Evolutionary conservation across 352 stramenopile species (phyloP), one percentile per base, ranked within the genome.

Genomic region (Phytophthora nicotianae): DNA sequence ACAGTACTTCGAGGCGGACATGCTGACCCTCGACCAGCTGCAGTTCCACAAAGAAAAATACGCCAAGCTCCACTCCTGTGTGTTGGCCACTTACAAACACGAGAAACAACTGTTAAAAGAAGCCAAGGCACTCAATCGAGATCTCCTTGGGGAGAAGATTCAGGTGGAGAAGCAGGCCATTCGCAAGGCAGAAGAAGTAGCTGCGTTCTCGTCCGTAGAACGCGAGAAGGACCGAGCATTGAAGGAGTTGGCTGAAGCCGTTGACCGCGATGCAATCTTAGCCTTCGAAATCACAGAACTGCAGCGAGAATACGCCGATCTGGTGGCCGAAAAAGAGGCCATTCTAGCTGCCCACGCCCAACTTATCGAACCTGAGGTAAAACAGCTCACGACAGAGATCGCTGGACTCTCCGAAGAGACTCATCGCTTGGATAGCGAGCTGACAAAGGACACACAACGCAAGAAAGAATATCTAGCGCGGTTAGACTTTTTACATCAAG

Each of bases 281-380:
- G 88, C 85, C 26, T 95, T 96, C 43, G 89, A 97, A 66, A 79
- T 96, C 53, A 91, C 82, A 0, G 89, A 97, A 64, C 64, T 96
- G 10, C 85, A 97, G 68, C 82, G 83, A 29, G 86, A 94, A 60
- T 77, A 87, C 45, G 85, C 81, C 0, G 88, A 97, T 26, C 41
- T 95, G 5, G 43, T 89, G 11, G 74, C 62, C 7, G 68, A 91
- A 24, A 91, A 96, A 26, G 85, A 95, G 46, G 77, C 77, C 0
- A 91, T 96, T 55, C 48, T 89, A 45, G 68, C 69, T 23, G 88
- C 90, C 6, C 91, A 97, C 43, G 83, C 79, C 13, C 78, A 93
- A 51, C 72, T 95, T 6, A 81, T 97, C 23, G 87, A 96, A 50
- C 90, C 90, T 0, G 90, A 96, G 48, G 74, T 96, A 9, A 70